Base-by-base conservation (phyloP, 306 rosid species). In the Styphnolobium japonicum region DNA sequence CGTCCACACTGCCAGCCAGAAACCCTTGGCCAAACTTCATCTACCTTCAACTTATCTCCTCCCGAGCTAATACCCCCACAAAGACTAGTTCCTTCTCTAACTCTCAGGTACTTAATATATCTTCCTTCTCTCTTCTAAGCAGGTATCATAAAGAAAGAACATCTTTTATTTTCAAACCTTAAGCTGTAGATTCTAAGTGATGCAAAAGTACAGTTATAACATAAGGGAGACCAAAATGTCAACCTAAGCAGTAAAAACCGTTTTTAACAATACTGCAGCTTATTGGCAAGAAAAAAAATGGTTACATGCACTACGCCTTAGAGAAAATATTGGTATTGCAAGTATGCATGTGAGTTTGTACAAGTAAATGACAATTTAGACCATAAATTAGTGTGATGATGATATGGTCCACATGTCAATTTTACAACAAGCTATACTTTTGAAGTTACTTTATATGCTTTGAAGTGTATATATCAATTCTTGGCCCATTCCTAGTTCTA, bases 21-120 rank as follows among this genome's bases (percentile, higher is more conserved):
- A 81, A 75, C 42, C 67, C 22, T 37, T 36, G 85, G 68, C 82
- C 91, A 71, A 55, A 75, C 73, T 86, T 33, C 89, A 83, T 36
- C 85, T 25, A 68, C 81, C 64, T 75, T 86, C 58, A 39, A 83
- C 76, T 68, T 86, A 51, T 10, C 67, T 84, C 77, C 77, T 0
- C 80, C 81, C 36, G 82, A 82, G 37, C 76, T 27, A 33, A 51
- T 66, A 15, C 60, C 66, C 7, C 60, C 82, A 53, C 78, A 74
- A 34, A 61, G 67, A 12, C 53, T 60, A 12, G 75, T 78, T 80
- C 86, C 95, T 79, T 78, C 89, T 76, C 85, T 82, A 34, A 67
- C 81, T 65, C 82, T 84, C 18, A 80, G 93, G 97, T 92, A 86
- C 39, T 61, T 51, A n/a, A n/a, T n/a, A n/a, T n/a, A 23, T 18